Base-by-base conservation (phyloP, 176 grass and related monocot species). In the Ampelocalamus luodianensis region DNA sequence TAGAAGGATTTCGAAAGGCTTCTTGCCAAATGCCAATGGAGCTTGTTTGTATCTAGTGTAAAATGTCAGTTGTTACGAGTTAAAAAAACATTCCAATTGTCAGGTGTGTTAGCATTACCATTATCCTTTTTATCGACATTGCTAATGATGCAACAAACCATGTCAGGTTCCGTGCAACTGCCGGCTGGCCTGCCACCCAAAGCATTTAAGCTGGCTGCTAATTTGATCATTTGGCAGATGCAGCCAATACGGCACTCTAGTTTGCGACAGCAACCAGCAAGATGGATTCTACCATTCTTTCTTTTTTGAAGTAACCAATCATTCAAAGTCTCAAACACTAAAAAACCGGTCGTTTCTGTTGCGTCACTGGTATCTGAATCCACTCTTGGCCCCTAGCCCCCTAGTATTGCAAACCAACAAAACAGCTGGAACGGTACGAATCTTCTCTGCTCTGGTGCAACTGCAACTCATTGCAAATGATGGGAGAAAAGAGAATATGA, bases 361-460 rank as follows among this genome's bases (percentile, higher is more conserved):
- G 15, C 32, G 27, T 44, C 71, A 60, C 71, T 46, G 50, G 51
- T 70, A 66, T 48, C 38, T 59, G 39, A 74, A 23, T 76, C 77
- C 77, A 44, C 51, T 65, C 77, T 69, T 80, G 82, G 62, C 82
- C 62, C 69, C 68, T 75, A 51, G 76, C 60, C 82, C 62, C 69
- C 68, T 75, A 51, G 76, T 68, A 68, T 69, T 26, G 43, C 63
- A 64, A 63, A 20, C 15, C 14, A 76, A 89, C 77, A 51, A 61
- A 80, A 65, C 38, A 62, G 12, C 53, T 61, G 26, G 26, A 83
- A 36, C 18, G 4, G 44, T 39, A 71, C 43, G 83, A 81, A 85
- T 90, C 88, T 77, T 85, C 83, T 82, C 54, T 65, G 78, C 85
- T 59, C 60, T 20, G 53, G 17, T 45, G 44, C 72, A 82, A 72